These are phyloP conservation scores for Eucalyptus marginata DNA, from an alignment of 345 rosid species.

Conservation along the genomic window DNA sequence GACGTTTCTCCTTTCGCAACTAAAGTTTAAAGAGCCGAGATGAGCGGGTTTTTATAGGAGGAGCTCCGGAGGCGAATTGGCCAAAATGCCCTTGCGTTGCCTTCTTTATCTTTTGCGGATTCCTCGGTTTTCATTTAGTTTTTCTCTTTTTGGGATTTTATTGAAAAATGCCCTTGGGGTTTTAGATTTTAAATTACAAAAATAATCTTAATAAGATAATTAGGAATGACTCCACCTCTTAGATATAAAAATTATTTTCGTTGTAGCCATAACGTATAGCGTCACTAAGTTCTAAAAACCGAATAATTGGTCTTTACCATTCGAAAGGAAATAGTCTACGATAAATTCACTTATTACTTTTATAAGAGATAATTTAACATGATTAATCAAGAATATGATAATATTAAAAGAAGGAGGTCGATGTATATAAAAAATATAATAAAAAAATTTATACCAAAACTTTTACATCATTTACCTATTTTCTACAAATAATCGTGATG, in stretches of 20 bases:
- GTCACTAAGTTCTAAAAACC: not conserved
- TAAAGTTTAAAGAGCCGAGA: not conserved
- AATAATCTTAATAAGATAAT: not conserved
- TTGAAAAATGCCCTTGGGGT: not conserved
- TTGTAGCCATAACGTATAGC: not conserved
- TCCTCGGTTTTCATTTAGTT: not conserved
- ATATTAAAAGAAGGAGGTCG: no score
- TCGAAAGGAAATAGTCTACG: not conserved
- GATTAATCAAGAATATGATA: no score
- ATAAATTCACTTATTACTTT: no score
- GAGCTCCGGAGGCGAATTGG: not conserved
- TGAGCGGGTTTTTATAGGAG: not conserved
- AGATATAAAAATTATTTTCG: not conserved
- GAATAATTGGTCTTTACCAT: not conserved
- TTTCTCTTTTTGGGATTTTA: not conserved
- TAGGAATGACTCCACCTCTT: not conserved
- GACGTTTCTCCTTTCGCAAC: not conserved
- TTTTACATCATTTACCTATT: not conserved
- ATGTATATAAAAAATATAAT: not conserved
- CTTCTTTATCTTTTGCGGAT: not conserved
- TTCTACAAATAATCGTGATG: not conserved
- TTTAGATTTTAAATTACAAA: not conserved
- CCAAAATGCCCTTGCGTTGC: not conserved
- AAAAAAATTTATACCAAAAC: not conserved
- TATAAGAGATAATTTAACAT: not conserved